Evolutionary conservation across 306 rosid genomes (phyloP), one percentile per base, ranked within the genome.

Genomic region (Quercus robur): DNA sequence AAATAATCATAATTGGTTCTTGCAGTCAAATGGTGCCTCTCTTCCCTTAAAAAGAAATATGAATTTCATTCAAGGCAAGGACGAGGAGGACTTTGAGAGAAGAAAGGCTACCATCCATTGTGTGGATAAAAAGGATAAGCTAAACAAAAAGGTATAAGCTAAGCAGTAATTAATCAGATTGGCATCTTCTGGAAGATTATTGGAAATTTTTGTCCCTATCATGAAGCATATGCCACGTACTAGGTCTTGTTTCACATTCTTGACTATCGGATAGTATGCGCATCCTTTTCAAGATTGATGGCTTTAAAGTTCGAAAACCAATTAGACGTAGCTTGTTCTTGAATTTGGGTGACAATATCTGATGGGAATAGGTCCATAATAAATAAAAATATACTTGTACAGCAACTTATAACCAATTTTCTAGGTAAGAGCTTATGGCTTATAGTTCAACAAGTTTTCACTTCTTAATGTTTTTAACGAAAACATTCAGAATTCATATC

Each of bases 151-250:
- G 41, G 41, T 35, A 6, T 35, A 35, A 35, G 41, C 41, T 35
- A 35, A 35, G 41, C 8, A 35, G 8, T 35, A 35, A 35, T 35
- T 31, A 5, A 18, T 19, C 44, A 28, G 21, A 56, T 8, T 14
- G 23, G 70, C 58, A 25, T 5, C 25, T 70, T 78, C 62, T 52
- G 3, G 7, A 44, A 70, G 9, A 44, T 14, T 58, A 3, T 6
- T 70, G 33, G 71, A 44, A 71, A 52, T 67, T 54, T 31, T 6
- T 52, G 75, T 15, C 61, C 30, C 52, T 62, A 68, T 35, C 25
- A 44, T 10, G 51, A 11, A 77, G 70, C 81, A 68, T 56, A 21
- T 71, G 62, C 79, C 69, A 59, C 77, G 77, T 59, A 70, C 56
- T 71, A 21, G 28, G 20, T 76, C 58, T 35, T 46, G 58, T 52